Evolutionary conservation across 805 yeast species (phyloP).

Genomic region (Kluyveromyces starmeri): DNA sequence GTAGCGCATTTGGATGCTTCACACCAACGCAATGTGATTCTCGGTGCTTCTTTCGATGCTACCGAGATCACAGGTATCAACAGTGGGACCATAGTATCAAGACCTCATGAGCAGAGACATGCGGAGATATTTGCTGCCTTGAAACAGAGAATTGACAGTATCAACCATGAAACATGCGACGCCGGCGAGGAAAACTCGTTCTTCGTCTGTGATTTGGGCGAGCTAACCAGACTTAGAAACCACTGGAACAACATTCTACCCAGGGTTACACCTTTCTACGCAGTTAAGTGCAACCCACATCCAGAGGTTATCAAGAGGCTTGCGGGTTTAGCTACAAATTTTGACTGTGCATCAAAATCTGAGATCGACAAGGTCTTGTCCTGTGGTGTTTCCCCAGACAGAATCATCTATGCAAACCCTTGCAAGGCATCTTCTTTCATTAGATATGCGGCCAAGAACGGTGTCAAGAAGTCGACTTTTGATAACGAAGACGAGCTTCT

Average conservation of each 20-base stretch:
- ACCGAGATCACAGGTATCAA: too few relatives aligned
- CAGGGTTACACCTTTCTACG: slow-evolving; percentile 77
- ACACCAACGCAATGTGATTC: too few relatives aligned
- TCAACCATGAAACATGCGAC: slow-evolving; percentile 50
- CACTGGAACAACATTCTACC: slow-evolving; percentile 65
- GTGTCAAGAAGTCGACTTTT: slow-evolving; percentile 71
- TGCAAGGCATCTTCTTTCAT: slow-evolving; percentile 82
- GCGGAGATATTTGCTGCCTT: slow-evolving; percentile 34
- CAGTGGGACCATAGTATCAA: too few relatives aligned
- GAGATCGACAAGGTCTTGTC: slow-evolving; percentile 65
- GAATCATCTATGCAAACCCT: slow-evolving; percentile 88
- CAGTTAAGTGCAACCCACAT: slow-evolving; percentile 90
- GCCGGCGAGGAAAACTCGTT: slow-evolving; percentile 82
- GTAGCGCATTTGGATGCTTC: too few relatives aligned
- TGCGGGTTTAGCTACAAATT: slow-evolving; percentile 57
- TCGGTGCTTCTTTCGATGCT: too few relatives aligned
- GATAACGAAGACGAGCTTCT: slow-evolving; percentile 80
- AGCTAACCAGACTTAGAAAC: slow-evolving; percentile 49
- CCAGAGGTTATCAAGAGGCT: slow-evolving; percentile 46
- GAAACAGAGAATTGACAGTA: slow-evolving; percentile 30
- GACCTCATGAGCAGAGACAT: slow-evolving; percentile 28
- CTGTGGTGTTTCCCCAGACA: slow-evolving; percentile 52
- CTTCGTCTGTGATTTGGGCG: slow-evolving; percentile 78
- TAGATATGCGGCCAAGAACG: slow-evolving; percentile 51
- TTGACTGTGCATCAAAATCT: slow-evolving; percentile 87